A percentile compares a stretch with the other conserved stretches of the same genome.
Conservation (phyloP, 2,329 filamentous ascomycete species). For the Elsinoe perseae region DNA sequence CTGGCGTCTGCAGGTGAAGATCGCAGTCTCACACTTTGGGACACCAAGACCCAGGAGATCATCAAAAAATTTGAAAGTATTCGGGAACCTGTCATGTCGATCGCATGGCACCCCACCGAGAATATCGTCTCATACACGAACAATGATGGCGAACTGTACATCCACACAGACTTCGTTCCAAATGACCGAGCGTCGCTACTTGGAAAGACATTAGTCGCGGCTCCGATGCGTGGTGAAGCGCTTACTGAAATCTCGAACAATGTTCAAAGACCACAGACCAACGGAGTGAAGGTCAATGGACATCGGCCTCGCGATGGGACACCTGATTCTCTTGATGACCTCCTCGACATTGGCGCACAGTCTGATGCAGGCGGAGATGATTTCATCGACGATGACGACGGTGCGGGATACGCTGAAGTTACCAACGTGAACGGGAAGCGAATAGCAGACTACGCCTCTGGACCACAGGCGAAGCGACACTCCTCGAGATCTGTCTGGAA, state of each 20-base stretch:
- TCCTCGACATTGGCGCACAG: conserved; percentile 59
- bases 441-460: conserved; percentile 32
- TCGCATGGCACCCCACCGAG: conserved; percentile 83
- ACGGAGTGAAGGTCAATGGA: conserved; percentile 48
- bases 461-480: conserved; percentile 45
- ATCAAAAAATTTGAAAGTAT: conserved; percentile 67
- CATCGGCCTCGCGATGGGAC: conserved; percentile 49
- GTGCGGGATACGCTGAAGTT: conserved; percentile 71
- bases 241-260: conserved; percentile 63
- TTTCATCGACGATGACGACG: conserved; percentile 92
- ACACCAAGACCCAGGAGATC: conserved; percentile 76
- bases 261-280: conserved; percentile 47
- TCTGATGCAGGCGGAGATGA: conserved; percentile 57
- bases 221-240: conserved; percentile 79
- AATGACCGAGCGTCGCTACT: conserved; percentile 43
- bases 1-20: conserved; percentile 57
- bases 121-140: conserved; percentile 91
- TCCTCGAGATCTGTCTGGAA: conserved; percentile 43
- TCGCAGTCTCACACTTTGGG: conserved; percentile 71
- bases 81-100: conserved; percentile 66
- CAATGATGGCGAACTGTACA: conserved; percentile 86
- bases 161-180: conserved; percentile 62
- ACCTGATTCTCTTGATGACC: conserved; percentile 70
- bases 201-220: conserved; percentile 55
- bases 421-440: conserved; percentile 59